phyloP scores from a whole-genome alignment of 768 basidiomycete species.

The Auriscalpium microsporum region DNA sequence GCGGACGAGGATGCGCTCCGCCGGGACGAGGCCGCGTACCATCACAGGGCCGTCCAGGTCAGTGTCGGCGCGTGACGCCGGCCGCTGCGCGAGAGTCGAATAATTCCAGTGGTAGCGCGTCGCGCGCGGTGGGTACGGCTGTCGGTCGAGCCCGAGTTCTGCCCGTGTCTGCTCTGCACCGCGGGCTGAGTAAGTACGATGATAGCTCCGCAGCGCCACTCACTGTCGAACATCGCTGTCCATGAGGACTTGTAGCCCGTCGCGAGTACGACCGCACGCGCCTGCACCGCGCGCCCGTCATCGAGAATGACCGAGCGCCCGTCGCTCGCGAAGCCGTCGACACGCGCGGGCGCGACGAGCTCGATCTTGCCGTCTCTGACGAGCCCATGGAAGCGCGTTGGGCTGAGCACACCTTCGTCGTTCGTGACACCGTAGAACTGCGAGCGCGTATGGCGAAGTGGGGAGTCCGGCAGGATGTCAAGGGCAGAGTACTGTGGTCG shows the following conservation, averaged over 20 bases:
- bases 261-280: slow-evolving; percentile 41
- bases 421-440: slow-evolving; percentile 36
- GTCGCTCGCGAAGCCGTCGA: slow-evolving; percentile 25
- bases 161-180: slow-evolving; percentile 35
- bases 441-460: slow-evolving; percentile 33
- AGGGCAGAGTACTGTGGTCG: slow-evolving; percentile 23
- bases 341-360: slow-evolving; percentile 36
- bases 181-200: neutral
- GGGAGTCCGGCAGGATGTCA: slow-evolving; percentile 37
- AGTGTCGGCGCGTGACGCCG: slow-evolving; percentile 16
- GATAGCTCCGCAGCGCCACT: neutral
- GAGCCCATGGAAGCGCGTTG: slow-evolving; percentile 40
- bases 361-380: slow-evolving; percentile 39
- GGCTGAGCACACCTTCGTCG: slow-evolving; percentile 42
- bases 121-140: slow-evolving; percentile 18
- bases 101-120: slow-evolving; percentile 20
- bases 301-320: slow-evolving; percentile 31
- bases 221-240: slow-evolving; percentile 30
- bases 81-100: slow-evolving; percentile 27
- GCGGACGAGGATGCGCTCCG: slow-evolving; percentile 40
- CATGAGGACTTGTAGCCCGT: slow-evolving; percentile 57
- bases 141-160: slow-evolving; percentile 41
- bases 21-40: slow-evolving; percentile 54
- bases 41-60: slow-evolving; percentile 38
- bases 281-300: slow-evolving; percentile 31